phyloP scores from a whole-genome alignment of 2,329 filamentous ascomycete genomes.

The Ophiobolus disseminans region DNA sequence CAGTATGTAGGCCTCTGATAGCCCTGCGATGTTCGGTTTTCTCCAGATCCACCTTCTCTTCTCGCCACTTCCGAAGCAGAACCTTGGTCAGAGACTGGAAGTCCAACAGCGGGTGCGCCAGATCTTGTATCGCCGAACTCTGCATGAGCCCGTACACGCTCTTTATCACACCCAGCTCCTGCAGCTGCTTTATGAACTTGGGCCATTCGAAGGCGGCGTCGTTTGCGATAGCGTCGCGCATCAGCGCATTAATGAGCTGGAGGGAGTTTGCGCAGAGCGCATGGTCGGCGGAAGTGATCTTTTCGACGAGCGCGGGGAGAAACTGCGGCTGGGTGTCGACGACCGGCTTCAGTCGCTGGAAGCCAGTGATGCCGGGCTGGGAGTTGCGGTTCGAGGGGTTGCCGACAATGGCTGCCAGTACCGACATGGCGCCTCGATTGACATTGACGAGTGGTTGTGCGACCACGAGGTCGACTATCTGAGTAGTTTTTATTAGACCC shows the following conservation, averaged over 20 bases:
- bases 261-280: constrained; percentile 93
- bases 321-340: constrained; percentile 92
- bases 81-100: constrained; percentile 93
- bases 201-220: constrained; percentile 87
- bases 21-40: constrained; percentile 86
- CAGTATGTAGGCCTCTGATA: constrained; percentile 82
- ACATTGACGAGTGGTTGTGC: constrained; percentile 97
- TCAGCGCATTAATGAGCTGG: constrained; percentile 93
- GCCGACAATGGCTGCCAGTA: constrained; percentile 90
- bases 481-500: constrained; percentile 18
- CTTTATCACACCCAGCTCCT: constrained; percentile 91
- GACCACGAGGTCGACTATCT: constrained; percentile 90
- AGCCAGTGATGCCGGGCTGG: constrained; percentile 76
- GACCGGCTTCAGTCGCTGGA: constrained; percentile 88
- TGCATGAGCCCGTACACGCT: constrained; percentile 93
- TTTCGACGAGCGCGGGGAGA: constrained; percentile 89
- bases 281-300: constrained; percentile 92
- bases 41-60: constrained; percentile 83
- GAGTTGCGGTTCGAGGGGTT: constrained; percentile 70
- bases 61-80: constrained; percentile 84
- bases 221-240: constrained; percentile 85
- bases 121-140: constrained; percentile 86
- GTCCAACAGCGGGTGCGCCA: constrained; percentile 87
- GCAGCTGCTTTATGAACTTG: constrained; percentile 90
- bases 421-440: constrained; percentile 93